Percentiles rank a stretch among this genome's conserved stretches.
Evolutionary conservation across 108 stramenopile genomes (phyloP).

Genomic region (Ochromonas danica): DNA sequence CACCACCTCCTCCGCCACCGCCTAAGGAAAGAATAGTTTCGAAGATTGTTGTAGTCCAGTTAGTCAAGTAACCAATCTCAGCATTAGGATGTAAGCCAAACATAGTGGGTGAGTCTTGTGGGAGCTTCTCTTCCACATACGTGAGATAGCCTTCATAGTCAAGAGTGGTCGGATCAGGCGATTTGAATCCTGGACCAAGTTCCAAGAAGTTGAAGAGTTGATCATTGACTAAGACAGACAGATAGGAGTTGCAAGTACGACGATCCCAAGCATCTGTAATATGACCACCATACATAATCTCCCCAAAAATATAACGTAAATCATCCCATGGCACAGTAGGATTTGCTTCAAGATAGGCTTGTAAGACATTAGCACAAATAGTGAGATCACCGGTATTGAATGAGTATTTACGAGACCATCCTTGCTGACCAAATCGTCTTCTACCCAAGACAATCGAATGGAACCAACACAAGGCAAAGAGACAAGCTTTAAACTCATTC

Average conservation of each 20-base stretch:
- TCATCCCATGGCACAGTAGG: constrained; percentile 71
- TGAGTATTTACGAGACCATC: constrained; percentile 69
- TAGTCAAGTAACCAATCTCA: constrained; percentile 72
- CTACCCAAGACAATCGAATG: constrained; percentile 74
- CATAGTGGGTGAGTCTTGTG: constrained; percentile 65
- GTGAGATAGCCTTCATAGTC: constrained; percentile 62
- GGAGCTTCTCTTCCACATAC: constrained; percentile 62
- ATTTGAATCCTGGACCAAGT: constrained; percentile 68
- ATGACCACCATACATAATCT: constrained; percentile 82
- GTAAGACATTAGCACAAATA: constrained; percentile 57
- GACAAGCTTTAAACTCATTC: constrained; percentile 68
- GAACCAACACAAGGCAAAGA: constrained; percentile 78
- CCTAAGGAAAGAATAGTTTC: constrained; percentile 59
- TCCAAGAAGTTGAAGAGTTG: constrained; percentile 56
- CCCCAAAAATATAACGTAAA: constrained; percentile 75
- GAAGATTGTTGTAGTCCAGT: constrained; percentile 50
- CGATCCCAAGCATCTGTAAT: constrained; percentile 80
- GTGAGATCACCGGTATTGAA: constrained; percentile 63
- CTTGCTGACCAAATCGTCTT: constrained; percentile 71
- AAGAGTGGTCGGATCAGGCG: constrained; percentile 56
- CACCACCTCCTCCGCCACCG: constrained; percentile 49
- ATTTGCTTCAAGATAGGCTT: constrained; percentile 65
- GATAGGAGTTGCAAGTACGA: constrained; percentile 67
- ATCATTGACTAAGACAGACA: constrained; percentile 58
- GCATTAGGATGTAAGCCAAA: constrained; percentile 77